Conservation (phyloP, 768 basidiomycete species). For the Cystobasidium onofrii region DNA sequence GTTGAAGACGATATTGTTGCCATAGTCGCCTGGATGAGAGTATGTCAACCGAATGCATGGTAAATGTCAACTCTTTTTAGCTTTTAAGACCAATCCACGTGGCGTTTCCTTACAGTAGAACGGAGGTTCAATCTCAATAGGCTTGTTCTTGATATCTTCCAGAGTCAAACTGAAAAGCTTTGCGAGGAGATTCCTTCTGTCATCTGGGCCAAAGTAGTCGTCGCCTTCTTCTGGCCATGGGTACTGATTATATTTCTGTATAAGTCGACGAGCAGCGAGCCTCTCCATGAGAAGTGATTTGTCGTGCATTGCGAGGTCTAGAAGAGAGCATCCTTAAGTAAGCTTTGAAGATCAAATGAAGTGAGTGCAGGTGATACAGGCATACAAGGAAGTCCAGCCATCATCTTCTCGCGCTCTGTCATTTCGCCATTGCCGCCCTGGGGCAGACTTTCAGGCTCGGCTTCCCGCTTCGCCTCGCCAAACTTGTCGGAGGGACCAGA, state of each 20-base stretch:
- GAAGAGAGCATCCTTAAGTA: background rate
- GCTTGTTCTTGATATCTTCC: slow-evolving; percentile 9
- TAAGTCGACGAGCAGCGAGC: background rate
- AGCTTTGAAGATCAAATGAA: background rate
- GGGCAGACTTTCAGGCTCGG: background rate
- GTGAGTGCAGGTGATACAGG: no score
- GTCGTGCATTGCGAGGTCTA: background rate
- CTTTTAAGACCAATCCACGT: background rate
- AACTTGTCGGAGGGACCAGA: background rate
- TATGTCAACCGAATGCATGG: no score
- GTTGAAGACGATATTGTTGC: slow-evolving; percentile 24
- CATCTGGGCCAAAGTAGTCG: slow-evolving; percentile 1
- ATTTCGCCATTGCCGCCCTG: background rate
- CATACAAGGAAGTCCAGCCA: background rate
- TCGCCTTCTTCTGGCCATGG: slow-evolving; percentile 5
- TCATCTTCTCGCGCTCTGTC: background rate
- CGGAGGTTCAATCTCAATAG: slow-evolving; percentile 29
- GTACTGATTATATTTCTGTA: background rate
- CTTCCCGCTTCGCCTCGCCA: background rate
- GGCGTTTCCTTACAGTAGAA: slow-evolving; percentile 19
- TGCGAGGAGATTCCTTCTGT: slow-evolving; percentile 17
- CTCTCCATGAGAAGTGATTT: background rate
- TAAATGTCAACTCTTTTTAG: background rate
- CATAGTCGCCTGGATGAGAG: slow-evolving; percentile 13
- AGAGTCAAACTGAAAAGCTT: slow-evolving; percentile 20